Percentiles rank a stretch among this genome's conserved stretches.
These are phyloP conservation scores for Pseudogymnoascus sp. DNA, from an alignment of 2,329 filamentous ascomycete species.

Conservation along the genomic window DNA sequence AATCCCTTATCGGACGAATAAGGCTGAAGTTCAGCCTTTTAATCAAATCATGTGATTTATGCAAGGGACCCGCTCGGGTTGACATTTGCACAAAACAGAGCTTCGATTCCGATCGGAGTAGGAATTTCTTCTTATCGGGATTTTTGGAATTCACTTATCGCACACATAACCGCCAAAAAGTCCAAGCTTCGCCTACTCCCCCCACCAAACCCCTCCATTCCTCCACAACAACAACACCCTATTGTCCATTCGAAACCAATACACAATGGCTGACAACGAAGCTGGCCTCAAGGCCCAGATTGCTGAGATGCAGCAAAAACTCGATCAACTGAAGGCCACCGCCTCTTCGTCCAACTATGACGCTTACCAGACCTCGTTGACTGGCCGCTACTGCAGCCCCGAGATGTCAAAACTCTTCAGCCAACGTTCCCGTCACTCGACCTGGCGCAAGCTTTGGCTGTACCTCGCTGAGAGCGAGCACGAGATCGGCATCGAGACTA, in stretches of 20 bases:
- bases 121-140: slow-evolving; percentile 3
- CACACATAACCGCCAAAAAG: slow-evolving; percentile 2
- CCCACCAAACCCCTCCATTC: slow-evolving; percentile 7
- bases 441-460: slow-evolving; percentile 80
- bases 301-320: background rate
- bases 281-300: slow-evolving; percentile 5
- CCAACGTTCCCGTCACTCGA: slow-evolving; percentile 63
- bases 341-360: slow-evolving; percentile 33
- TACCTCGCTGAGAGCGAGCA: slow-evolving; percentile 74
- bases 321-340: background rate
- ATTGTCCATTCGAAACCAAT: slow-evolving; percentile 7
- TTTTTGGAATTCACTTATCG: slow-evolving; percentile 9
- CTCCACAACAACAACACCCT: background rate
- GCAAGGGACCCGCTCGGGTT: background rate
- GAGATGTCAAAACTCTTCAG: slow-evolving; percentile 79
- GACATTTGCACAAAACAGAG: background rate
- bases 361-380: slow-evolving; percentile 60
- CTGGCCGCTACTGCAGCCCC: slow-evolving; percentile 61
- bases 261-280: slow-evolving; percentile 5
- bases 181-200: slow-evolving; percentile 8
- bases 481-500: slow-evolving; percentile 64
- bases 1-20: slow-evolving; percentile 4
- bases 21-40: background rate
- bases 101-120: slow-evolving; percentile 8
- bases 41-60: background rate